Percentiles rank a stretch among this genome's conserved stretches.
These are phyloP conservation scores for Blumeria graminis DNA, from an alignment of 2,329 filamentous ascomycete species.

Conservation along the genomic window DNA sequence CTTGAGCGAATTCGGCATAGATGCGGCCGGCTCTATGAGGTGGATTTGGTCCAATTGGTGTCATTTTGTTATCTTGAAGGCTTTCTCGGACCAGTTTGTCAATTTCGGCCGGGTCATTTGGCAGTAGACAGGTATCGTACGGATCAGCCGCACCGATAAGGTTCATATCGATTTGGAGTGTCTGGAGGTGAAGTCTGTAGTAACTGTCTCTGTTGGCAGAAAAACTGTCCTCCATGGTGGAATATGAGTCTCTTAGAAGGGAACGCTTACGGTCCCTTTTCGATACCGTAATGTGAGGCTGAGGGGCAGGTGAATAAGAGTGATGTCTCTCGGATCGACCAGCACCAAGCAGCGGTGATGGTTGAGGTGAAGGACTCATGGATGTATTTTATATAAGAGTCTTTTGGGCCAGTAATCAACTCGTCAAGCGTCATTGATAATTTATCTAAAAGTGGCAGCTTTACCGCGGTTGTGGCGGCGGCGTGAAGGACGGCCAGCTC, in stretches of 20 bases:
- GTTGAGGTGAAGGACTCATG: conserved; percentile 13
- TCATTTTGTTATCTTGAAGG: conserved; percentile 12
- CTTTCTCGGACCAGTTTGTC: conserved; percentile 13
- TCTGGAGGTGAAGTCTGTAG: conserved; percentile 74
- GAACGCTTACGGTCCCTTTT: conserved; percentile 87
- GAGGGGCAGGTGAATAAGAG: conserved; percentile 13
- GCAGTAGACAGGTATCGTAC: conserved; percentile 47
- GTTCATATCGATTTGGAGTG: conserved; percentile 75
- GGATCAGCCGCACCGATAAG: conserved; percentile 69
- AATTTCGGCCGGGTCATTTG: conserved; percentile 22
- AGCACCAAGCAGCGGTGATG: conserved; percentile 10
- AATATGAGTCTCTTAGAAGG: conserved; percentile 53
- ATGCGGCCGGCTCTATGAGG: conserved; percentile 48
- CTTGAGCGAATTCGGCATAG: conserved; percentile 65
- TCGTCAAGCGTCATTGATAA: no score
- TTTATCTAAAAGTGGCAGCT: no score
- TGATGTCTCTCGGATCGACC: conserved; percentile 11
- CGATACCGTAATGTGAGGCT: conserved; percentile 21
- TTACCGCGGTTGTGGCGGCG: no score
- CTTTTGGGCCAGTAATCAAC: no score
- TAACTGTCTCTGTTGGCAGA: conserved; percentile 57
- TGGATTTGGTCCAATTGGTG: conserved; percentile 18
- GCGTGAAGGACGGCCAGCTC: no score
- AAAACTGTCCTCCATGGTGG: conserved; percentile 46
- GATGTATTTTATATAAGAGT: no score